phyloP scores from a whole-genome alignment of 2,329 filamentous ascomycete genomes.

The Trichothecium roseum region DNA sequence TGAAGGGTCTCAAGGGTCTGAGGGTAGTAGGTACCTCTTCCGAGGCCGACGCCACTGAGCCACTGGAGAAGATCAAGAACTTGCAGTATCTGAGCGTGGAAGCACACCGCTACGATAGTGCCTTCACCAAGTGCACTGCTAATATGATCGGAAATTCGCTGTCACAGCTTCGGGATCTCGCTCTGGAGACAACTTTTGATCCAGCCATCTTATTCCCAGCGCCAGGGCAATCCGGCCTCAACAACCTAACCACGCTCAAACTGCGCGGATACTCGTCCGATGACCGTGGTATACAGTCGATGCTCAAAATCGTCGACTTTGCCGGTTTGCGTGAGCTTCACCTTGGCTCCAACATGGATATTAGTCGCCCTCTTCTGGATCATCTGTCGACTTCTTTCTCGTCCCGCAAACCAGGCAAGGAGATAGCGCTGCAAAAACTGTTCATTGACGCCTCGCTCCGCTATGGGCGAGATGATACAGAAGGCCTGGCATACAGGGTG shows the following conservation, averaged over 20 bases:
- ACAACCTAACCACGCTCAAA: constrained; percentile 6
- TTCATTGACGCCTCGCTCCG: background rate
- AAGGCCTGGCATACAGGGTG: background rate
- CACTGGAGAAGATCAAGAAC: constrained; percentile 6
- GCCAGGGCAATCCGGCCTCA: background rate
- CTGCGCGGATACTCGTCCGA: constrained; percentile 1
- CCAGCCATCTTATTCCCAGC: constrained; percentile 8
- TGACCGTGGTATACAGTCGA: background rate
- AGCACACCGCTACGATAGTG: too few species aligned
- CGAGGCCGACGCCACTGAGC: background rate
- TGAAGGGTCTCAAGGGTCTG: constrained; percentile 8
- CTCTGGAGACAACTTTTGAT: constrained; percentile 7
- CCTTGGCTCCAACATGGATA: too few species aligned
- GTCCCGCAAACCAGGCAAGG: background rate
- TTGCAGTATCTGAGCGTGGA: constrained; percentile 8
- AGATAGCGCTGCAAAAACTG: constrained; percentile 4
- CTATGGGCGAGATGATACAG: too few species aligned
- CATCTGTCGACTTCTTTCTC: background rate
- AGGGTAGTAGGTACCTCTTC: background rate
- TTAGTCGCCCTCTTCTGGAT: background rate
- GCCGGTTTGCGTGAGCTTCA: constrained; percentile 4
- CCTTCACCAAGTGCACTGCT: too few species aligned
- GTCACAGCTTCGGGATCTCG: background rate
- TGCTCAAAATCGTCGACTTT: constrained; percentile 8
- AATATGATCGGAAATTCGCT: background rate